Evolutionary conservation across 306 rosid genomes (phyloP).

Genomic region (Sicyos edulis): DNA sequence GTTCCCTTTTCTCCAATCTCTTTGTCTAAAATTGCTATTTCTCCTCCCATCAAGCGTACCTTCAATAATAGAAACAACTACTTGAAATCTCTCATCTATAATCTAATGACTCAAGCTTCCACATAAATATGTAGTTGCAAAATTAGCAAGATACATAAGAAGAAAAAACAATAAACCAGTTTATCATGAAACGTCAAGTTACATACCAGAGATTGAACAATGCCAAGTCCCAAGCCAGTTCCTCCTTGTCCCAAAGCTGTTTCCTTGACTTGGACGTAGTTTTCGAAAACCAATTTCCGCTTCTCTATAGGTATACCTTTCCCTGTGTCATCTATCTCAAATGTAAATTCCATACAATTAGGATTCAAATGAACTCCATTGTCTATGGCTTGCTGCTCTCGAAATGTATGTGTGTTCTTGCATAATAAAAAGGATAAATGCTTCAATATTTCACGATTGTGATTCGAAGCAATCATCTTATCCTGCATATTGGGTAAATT

Average conservation of each 20-base stretch:
- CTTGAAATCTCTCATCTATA: neutral
- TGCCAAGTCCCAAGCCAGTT: conserved; percentile 93
- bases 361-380: conserved; percentile 28
- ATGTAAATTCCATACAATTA: conserved; percentile 44
- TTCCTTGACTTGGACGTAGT: conserved; percentile 71
- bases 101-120: neutral
- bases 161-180: neutral
- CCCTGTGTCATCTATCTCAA: conserved; percentile 88
- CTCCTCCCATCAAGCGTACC: conserved; percentile 87
- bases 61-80: conserved; percentile 12
- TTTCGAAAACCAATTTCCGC: conserved; percentile 49
- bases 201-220: conserved; percentile 72
- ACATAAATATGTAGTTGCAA: neutral
- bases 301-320: conserved; percentile 82
- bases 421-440: conserved; percentile 28
- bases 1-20: conserved; percentile 55
- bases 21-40: conserved; percentile 61
- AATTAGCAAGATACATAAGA: neutral
- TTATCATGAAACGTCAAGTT: neutral
- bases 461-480: conserved; percentile 30
- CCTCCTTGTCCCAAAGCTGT: conserved; percentile 52
- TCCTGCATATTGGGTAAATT: conserved; percentile 39
- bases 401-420: conserved; percentile 24
- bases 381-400: conserved; percentile 28
- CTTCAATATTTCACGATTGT: conserved; percentile 18